phyloP scores from a whole-genome alignment of 331 rosid species.

The Quercus lobata region DNA sequence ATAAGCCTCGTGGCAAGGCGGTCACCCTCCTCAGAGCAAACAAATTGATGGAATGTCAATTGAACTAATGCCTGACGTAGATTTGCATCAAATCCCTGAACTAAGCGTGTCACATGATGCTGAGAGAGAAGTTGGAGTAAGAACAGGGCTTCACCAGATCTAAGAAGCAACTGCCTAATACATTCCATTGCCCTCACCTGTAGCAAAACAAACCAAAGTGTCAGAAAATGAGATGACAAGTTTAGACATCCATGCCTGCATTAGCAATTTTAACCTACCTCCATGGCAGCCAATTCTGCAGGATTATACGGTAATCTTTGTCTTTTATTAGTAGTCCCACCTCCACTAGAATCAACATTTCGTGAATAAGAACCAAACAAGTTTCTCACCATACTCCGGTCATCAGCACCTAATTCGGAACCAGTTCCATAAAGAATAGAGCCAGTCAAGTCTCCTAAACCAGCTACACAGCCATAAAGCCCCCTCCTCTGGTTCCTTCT shows the following conservation, averaged over 20 bases:
- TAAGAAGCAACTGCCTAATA: conserved; percentile 88
- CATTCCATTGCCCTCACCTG: conserved; percentile 99
- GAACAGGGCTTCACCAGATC: conserved; percentile 90
- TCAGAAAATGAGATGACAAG: conserved; percentile 22
- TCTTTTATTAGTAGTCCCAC: conserved; percentile 70
- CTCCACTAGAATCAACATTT: conserved; percentile 64
- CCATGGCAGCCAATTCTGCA: conserved; percentile 98
- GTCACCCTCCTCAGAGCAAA: conserved; percentile 96
- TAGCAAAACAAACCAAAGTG: conserved; percentile 17
- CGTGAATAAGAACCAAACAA: conserved; percentile 80
- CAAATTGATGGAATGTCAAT: conserved; percentile 85
- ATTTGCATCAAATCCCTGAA: conserved; percentile 77
- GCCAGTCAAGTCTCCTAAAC: conserved; percentile 82
- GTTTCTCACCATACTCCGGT: conserved; percentile 78
- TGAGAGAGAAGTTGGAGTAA: conserved; percentile 96
- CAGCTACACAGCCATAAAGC: conserved; percentile 96
- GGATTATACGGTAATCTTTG: conserved; percentile 92
- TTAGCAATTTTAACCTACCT: conserved; percentile 48
- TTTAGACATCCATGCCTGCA: conserved; percentile 3
- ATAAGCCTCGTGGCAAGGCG: conserved; percentile 79
- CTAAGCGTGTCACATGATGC: conserved; percentile 87
- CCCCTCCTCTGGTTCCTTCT: conserved; percentile 96
- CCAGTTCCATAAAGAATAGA: conserved; percentile 83
- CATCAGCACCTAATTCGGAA: conserved; percentile 71
- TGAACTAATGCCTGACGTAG: conserved; percentile 61